phyloP scores from a whole-genome alignment of 1,139 yeast species.

The Pichia sp. region DNA sequence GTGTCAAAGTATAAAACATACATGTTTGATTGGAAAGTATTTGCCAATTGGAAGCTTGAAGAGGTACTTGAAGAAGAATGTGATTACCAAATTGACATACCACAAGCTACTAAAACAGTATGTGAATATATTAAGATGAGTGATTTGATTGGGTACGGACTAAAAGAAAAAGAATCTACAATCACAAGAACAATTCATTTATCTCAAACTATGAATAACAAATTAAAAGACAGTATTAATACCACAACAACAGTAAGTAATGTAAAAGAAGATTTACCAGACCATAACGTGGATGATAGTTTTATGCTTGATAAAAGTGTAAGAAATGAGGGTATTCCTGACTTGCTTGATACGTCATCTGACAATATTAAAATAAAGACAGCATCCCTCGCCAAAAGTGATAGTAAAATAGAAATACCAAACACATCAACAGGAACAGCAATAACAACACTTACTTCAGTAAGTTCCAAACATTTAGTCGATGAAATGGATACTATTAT shows the following conservation, averaged over 20 bases:
- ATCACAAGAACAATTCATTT: too few relatives aligned
- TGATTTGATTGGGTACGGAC: not conserved
- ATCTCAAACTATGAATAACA: too few relatives aligned
- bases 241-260: too few relatives aligned
- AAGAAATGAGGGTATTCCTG: too few relatives aligned
- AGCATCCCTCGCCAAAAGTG: not conserved
- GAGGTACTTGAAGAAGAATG: conserved; percentile 3
- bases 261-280: too few relatives aligned
- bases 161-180: not conserved
- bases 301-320: too few relatives aligned
- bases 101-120: not conserved
- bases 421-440: not conserved
- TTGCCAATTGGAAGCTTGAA: not conserved
- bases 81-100: not conserved
- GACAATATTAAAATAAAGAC: too few relatives aligned
- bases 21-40: conserved; percentile 10
- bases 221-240: too few relatives aligned
- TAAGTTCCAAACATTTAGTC: not conserved
- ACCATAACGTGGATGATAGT: too few relatives aligned
- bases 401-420: not conserved
- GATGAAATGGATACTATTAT: conserved; percentile 5
- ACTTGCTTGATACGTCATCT: too few relatives aligned
- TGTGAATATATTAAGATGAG: not conserved
- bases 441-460: not conserved
- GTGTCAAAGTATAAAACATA: conserved; percentile 5